Percentiles rank a stretch among this genome's conserved stretches.
Conservation (phyloP, 345 rosid species). For the Carallia brachiata region DNA sequence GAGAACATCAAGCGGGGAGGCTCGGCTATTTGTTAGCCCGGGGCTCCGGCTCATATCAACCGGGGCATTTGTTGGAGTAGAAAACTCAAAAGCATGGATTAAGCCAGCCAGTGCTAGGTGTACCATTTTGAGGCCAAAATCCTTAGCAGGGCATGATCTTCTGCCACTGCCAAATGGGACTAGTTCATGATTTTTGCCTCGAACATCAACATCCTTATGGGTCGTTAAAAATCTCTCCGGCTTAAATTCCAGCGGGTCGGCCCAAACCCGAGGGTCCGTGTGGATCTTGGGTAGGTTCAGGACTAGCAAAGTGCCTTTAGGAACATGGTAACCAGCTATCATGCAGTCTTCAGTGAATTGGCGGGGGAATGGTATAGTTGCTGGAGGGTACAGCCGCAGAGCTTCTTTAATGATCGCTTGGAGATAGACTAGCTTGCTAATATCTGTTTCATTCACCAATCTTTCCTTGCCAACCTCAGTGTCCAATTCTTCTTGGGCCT, state of each 20-base stretch:
- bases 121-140: background rate
- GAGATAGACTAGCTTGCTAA: conserved; percentile 43
- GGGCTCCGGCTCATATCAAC: conserved; percentile 11
- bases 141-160: conserved; percentile 10
- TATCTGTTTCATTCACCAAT: conserved; percentile 50
- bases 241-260: conserved; percentile 1
- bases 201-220: conserved; percentile 6
- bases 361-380: conserved; percentile 48
- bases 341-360: conserved; percentile 52
- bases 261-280: conserved; percentile 13
- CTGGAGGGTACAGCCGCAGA: conserved; percentile 54
- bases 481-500: conserved; percentile 54
- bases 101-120: conserved; percentile 1
- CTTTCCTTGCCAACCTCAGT: conserved; percentile 41
- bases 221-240: conserved; percentile 12
- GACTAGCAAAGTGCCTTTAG: conserved; percentile 48
- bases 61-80: background rate
- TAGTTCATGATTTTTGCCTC: conserved; percentile 13
- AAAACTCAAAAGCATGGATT: conserved; percentile 6
- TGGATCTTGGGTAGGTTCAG: conserved; percentile 59
- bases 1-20: conserved; percentile 21
- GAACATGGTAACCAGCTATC: conserved; percentile 40
- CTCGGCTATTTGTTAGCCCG: conserved; percentile 23
- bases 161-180: conserved; percentile 5
- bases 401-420: conserved; percentile 66